These are phyloP conservation scores for Achaetomiella virescens DNA, from an alignment of 495 filamentous ascomycete species.

Conservation along the genomic window DNA sequence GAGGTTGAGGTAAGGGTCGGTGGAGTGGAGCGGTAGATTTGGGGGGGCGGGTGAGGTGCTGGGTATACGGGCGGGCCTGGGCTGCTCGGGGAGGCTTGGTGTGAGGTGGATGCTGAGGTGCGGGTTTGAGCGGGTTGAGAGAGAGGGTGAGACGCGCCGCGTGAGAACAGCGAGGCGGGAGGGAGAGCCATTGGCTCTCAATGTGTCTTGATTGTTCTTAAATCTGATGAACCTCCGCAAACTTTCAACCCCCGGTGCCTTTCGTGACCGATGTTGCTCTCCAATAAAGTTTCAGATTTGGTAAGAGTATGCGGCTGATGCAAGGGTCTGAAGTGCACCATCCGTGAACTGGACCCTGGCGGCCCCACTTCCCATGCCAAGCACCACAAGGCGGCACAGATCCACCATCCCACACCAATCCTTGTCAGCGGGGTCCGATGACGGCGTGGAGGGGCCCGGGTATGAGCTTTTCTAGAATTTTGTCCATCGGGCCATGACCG, in stretches of 20 bases:
- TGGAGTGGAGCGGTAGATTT: constrained; percentile 72
- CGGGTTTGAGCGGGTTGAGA: neutral
- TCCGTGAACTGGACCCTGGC: neutral
- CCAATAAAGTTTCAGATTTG: no score
- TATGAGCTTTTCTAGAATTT: constrained; percentile 16
- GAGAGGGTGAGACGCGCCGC: neutral
- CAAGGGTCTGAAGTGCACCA: neutral
- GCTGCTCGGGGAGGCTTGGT: neutral
- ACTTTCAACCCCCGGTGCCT: no score
- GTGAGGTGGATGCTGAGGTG: neutral
- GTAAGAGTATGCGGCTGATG: neutral
- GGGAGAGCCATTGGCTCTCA: neutral
- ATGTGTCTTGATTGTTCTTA: no score
- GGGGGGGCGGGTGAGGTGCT: constrained; percentile 20
- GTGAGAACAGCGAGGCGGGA: neutral
- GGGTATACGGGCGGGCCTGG: neutral
- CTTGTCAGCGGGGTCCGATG: constrained; percentile 19
- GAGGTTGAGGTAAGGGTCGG: constrained; percentile 84
- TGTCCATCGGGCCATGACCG: neutral
- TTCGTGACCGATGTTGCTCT: no score
- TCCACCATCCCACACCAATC: neutral
- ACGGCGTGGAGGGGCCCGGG: constrained; percentile 19
- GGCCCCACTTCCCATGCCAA: constrained; percentile 5
- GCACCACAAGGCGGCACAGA: neutral
- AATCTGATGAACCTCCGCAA: no score